These are phyloP conservation scores for Lasiosphaeris hirsuta DNA, from an alignment of 495 filamentous ascomycete genomes.

Conservation along the genomic window DNA sequence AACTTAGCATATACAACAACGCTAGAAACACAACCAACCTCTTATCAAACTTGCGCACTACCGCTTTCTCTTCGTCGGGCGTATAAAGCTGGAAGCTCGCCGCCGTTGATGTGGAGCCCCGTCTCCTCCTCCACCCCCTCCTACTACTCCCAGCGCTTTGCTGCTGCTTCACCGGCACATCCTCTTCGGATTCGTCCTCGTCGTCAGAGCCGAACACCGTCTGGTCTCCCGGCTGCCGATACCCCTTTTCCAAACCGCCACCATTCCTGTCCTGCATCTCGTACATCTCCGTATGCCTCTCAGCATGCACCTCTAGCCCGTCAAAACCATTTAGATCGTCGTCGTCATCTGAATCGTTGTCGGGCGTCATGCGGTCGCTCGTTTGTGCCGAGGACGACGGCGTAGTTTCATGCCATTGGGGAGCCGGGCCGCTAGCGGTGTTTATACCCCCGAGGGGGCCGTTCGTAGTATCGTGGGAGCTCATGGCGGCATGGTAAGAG, in stretches of 20 bases:
- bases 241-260: background rate
- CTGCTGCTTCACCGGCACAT: conserved; percentile 4
- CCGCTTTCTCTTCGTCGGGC: conserved; percentile 65
- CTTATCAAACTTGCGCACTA: conserved; percentile 71
- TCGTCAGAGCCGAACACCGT: background rate
- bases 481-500: conserved; percentile 5
- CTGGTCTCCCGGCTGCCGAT: too few species aligned
- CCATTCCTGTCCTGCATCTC: background rate
- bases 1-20: conserved; percentile 75
- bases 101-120: conserved; percentile 17
- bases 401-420: background rate
- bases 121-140: background rate
- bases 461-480: background rate
- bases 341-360: conserved; percentile 21
- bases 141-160: background rate
- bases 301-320: background rate
- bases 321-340: conserved; percentile 13
- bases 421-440: too few species aligned
- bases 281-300: background rate
- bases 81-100: conserved; percentile 65
- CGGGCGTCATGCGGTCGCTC: conserved; percentile 20
- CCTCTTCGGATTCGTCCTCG: conserved; percentile 3
- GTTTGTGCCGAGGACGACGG: conserved; percentile 14
- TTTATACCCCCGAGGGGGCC: too few species aligned
- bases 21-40: conserved; percentile 77